A percentile compares a stretch with the other conserved stretches of the same genome.
Evolutionary conservation across 2,329 filamentous ascomycete species (phyloP).

Genomic region (Phaeophleospora eucalypticola): DNA sequence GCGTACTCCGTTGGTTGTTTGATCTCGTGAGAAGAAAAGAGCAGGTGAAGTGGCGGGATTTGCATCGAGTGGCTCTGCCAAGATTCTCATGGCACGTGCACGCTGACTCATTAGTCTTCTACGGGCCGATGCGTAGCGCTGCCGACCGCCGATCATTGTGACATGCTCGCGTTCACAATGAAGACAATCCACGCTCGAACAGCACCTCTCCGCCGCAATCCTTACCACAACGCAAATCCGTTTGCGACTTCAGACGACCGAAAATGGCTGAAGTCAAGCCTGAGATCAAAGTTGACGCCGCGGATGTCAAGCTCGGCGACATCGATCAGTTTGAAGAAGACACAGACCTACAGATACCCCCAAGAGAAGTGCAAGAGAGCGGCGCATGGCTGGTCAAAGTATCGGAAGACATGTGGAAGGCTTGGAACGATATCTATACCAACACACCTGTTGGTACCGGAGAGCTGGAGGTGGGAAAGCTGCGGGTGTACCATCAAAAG

Average conservation of each 20-base stretch:
- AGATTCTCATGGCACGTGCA: too few relatives aligned
- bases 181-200: too few relatives aligned
- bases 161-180: too few relatives aligned
- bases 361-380: constrained; percentile 3
- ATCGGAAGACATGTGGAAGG: constrained; percentile 75
- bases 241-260: too few relatives aligned
- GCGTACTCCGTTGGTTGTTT: constrained; percentile 26
- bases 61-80: too few relatives aligned
- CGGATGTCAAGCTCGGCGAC: constrained; percentile 24
- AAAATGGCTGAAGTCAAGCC: constrained; percentile 21
- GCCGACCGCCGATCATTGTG: too few relatives aligned
- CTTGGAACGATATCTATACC: constrained; percentile 71
- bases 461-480: constrained; percentile 61
- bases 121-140: too few relatives aligned
- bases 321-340: constrained; percentile 34
- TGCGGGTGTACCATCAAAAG: constrained; percentile 46
- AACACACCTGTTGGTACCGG: constrained; percentile 67
- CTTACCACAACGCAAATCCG: too few relatives aligned
- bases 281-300: constrained; percentile 20
- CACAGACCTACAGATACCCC: constrained; percentile 29
- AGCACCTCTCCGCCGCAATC: too few relatives aligned
- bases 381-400: constrained; percentile 67
- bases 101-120: too few relatives aligned
- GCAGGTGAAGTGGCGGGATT: constrained; percentile 6
- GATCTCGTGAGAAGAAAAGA: constrained; percentile 13